Percentiles rank a stretch among this genome's conserved stretches.
Conservation (phyloP, 2,329 filamentous ascomycete species). For the Hypomyces rosellus region DNA sequence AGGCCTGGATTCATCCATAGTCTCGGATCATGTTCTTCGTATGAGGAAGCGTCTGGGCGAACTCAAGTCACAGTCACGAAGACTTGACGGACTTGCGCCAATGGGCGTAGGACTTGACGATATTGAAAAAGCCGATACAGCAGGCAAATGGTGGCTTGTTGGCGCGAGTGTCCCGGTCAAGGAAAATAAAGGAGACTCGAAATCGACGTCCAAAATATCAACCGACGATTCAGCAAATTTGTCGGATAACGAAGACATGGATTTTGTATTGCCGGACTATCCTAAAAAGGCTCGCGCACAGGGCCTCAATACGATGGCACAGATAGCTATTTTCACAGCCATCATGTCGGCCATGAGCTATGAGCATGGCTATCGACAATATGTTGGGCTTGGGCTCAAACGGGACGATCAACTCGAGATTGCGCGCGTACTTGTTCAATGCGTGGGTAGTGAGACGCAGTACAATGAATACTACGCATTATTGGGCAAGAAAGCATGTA, state of each 20-base stretch:
- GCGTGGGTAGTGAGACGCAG: slow-evolving; percentile 69
- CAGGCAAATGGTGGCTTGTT: slow-evolving; percentile 97
- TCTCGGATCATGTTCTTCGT: slow-evolving; percentile 73
- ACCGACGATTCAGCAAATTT: slow-evolving; percentile 17
- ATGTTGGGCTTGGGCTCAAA: slow-evolving; percentile 79
- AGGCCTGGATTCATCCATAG: slow-evolving; percentile 61
- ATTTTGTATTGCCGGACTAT: slow-evolving; percentile 58
- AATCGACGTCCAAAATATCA: slow-evolving; percentile 14
- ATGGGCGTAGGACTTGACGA: slow-evolving; percentile 76
- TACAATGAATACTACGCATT: slow-evolving; percentile 95
- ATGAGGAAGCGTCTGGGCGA: slow-evolving; percentile 86
- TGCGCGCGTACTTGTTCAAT: slow-evolving; percentile 80
- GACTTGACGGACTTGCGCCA: slow-evolving; percentile 70
- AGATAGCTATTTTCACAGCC: slow-evolving; percentile 86
- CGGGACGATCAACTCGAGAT: slow-evolving; percentile 82
- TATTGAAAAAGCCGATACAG: slow-evolving; percentile 74
- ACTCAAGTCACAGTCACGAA: slow-evolving; percentile 52
- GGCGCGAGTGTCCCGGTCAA: slow-evolving; percentile 76
- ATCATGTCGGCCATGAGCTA: slow-evolving; percentile 81
- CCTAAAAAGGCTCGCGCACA: slow-evolving; percentile 68
- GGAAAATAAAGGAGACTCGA: slow-evolving; percentile 8
- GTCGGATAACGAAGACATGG: slow-evolving; percentile 42
- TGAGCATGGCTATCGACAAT: slow-evolving; percentile 73
- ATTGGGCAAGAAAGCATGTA: slow-evolving; percentile 72
- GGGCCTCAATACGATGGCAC: slow-evolving; percentile 79